Percentiles rank a stretch among this genome's conserved stretches.
phyloP scores from a whole-genome alignment of 257 asterid genomes.

The Gentiana dahurica region DNA sequence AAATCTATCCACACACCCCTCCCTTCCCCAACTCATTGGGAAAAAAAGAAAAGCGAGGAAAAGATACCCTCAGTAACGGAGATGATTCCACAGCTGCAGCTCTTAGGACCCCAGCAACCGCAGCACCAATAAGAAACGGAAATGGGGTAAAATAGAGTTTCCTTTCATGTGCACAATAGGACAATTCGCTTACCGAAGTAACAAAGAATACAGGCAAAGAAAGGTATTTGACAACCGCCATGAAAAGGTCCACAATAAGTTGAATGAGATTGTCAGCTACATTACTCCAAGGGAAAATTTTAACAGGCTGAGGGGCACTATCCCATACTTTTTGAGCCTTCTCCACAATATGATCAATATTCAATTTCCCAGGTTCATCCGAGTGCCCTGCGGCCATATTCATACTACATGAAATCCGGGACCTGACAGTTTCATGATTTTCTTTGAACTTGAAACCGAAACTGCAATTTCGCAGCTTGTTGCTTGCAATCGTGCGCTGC shows the following conservation, averaged over 20 bases:
- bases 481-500: slow-evolving; percentile 30
- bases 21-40: too few relatives aligned
- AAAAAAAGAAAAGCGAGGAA: background rate
- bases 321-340: slow-evolving; percentile 63
- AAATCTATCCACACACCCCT: too few relatives aligned
- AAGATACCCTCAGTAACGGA: slow-evolving; percentile 58
- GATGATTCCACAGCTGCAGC: slow-evolving; percentile 67
- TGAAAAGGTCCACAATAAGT: slow-evolving; percentile 48
- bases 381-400: slow-evolving; percentile 58
- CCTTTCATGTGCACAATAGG: slow-evolving; percentile 92
- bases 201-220: slow-evolving; percentile 49
- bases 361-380: slow-evolving; percentile 35
- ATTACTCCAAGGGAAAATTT: slow-evolving; percentile 77
- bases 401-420: slow-evolving; percentile 36
- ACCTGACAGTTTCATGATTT: slow-evolving; percentile 11
- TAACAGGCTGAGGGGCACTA: slow-evolving; percentile 60
- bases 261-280: slow-evolving; percentile 62
- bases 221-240: slow-evolving; percentile 51
- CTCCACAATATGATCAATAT: slow-evolving; percentile 23
- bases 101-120: slow-evolving; percentile 55
- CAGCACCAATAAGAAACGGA: slow-evolving; percentile 65
- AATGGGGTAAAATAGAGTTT: slow-evolving; percentile 55
- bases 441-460: slow-evolving; percentile 28
- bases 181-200: slow-evolving; percentile 73
- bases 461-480: slow-evolving; percentile 20